Base-by-base conservation (phyloP, 1,139 yeast genomes). In the Debaryomycetaceae sp. region DNA sequence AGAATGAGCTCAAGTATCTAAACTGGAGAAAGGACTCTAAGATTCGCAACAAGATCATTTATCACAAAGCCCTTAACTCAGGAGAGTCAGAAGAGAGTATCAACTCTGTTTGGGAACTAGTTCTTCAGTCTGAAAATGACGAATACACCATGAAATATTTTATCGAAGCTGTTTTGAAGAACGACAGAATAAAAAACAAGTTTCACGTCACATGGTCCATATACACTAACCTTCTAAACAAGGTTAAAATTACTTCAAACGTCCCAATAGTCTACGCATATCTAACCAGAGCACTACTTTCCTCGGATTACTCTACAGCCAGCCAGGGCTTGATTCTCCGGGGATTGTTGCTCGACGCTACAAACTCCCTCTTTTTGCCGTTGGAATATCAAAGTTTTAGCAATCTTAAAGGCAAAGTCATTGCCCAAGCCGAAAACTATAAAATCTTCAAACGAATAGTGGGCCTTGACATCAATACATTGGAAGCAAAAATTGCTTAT, bases 1-100 rank as follows among this genome's bases (percentile, higher is more conserved):
- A 66, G 41, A 46, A 44, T 15, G 75, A 69, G 39, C 55, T 71
- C 38, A 53, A 59, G 17, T 47, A 57, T 16, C 42, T 41, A 3
- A 31, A 50, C 17, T 72, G 77, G 77, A 39, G 46, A 29, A 34
- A 45, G 5, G 70, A 67, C 43, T 53, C 59, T 9, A 56, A 58
- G 31, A 41, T 67, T n/a, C 50, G 57, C 17, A 65, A 60, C 38
- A 64, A 65, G 47, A 62, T 71, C 3, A 44, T 63, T 2, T 50
- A 47, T 22, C 67, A 63, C 43, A 34, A 47, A 37, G 42, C 51
- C 29, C 14, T 41, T 28, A 44, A 48, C 38, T 17, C 42, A 39
- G 24, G 41, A n/a, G 39, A 15, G 7, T 45, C 47, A n/a, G 37
- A 41, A 13, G 51, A 52, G n/a, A 22, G 26, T 11, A 33, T 55